phyloP scores from a whole-genome alignment of 2,329 filamentous ascomycete species.

The Aspergillus sp. region DNA sequence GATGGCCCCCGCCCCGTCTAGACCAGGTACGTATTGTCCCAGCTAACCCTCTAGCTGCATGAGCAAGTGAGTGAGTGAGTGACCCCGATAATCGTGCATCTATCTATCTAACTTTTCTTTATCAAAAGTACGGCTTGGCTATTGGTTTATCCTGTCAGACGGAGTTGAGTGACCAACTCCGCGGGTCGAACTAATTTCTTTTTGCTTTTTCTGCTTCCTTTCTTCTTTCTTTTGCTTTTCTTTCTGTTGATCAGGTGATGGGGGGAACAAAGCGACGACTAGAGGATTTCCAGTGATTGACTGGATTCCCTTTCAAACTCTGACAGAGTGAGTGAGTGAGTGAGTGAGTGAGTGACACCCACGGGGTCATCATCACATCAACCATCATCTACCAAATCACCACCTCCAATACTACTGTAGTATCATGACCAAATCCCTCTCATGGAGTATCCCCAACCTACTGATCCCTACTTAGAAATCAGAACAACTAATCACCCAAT shows the following conservation, averaged over 20 bases:
- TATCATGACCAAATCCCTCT: no score
- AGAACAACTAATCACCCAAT: no score
- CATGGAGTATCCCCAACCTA: no score
- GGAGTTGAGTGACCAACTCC: neutral
- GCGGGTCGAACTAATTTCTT: neutral
- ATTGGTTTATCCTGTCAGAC: neutral
- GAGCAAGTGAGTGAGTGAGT: neutral
- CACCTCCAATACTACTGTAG: no score
- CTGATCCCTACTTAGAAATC: no score
- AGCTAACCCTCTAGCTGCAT: neutral
- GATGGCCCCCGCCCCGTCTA: neutral
- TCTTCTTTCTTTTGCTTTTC: neutral
- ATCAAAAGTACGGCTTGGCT: neutral
- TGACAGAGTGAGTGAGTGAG: no score
- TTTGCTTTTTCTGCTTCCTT: neutral
- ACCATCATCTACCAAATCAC: no score
- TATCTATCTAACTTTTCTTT: neutral
- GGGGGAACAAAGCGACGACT: no score
- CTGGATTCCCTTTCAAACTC: no score
- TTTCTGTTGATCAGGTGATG: neutral
- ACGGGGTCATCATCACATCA: no score
- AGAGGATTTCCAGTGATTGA: no score
- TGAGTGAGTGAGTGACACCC: no score
- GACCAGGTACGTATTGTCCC: neutral
- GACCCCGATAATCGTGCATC: slow-evolving; percentile 4